Percentiles rank a stretch among this genome's conserved stretches.
Conservation (phyloP, 345 rosid genomes). For the Arabis alpina region DNA sequence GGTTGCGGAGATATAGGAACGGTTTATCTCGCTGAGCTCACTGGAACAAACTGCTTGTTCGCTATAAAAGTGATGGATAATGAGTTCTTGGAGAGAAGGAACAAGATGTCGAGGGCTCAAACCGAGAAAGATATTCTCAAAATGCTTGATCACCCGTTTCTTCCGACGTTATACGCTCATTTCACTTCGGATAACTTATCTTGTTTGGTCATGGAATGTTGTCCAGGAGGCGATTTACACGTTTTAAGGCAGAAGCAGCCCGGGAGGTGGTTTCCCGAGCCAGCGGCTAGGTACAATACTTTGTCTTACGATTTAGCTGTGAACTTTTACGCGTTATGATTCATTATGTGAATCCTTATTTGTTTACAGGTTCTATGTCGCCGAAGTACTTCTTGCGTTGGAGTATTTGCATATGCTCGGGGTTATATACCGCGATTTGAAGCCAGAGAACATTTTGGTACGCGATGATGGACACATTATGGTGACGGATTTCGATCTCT, state of each 20-base stretch:
- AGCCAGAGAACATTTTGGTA: conserved; percentile 95
- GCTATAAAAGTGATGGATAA: conserved; percentile 99
- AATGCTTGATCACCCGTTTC: conserved; percentile 95
- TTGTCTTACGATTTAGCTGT: not conserved
- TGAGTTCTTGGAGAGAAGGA: conserved; percentile 85
- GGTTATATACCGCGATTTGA: conserved; percentile 84
- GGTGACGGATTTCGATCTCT: conserved; percentile 96
- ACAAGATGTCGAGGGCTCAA: conserved; percentile 94
- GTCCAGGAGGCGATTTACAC: conserved; percentile 96
- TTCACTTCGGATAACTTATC: conserved; percentile 88
- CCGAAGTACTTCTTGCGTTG: conserved; percentile 95
- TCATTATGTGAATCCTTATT: conserved; percentile 4
- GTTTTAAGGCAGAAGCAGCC: conserved; percentile 94
- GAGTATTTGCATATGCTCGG: conserved; percentile 99
- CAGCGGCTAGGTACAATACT: conserved; percentile 77
- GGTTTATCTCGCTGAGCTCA: conserved; percentile 91
- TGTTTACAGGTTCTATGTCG: conserved; percentile 77
- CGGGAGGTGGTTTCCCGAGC: conserved; percentile 79
- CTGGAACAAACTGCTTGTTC: conserved; percentile 73
- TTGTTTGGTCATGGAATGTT: conserved; percentile 95
- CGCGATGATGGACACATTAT: conserved; percentile 97
- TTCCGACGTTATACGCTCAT: conserved; percentile 85
- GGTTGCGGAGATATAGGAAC: conserved; percentile 99
- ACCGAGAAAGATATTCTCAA: conserved; percentile 89
- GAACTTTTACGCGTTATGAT: not conserved